Evolutionary conservation across 768 basidiomycete genomes (phyloP).

Genomic region (Tricholomella constricta): DNA sequence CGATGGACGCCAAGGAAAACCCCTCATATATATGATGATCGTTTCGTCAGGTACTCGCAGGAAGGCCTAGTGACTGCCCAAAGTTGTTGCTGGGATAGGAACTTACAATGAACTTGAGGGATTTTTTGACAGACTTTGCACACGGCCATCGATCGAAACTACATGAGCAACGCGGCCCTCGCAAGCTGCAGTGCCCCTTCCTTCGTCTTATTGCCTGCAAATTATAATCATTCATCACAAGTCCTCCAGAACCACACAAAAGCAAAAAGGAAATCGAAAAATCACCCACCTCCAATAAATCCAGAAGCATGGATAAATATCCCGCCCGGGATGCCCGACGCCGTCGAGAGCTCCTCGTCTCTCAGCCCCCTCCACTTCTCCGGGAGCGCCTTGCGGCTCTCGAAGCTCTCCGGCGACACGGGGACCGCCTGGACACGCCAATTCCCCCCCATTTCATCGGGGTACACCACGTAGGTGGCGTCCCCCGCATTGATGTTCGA

Average conservation of each 20-base stretch:
- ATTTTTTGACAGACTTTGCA: no score
- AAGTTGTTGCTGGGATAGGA: no score
- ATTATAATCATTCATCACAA: no score
- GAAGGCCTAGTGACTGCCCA: no score
- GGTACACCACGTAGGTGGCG: constrained; percentile 87
- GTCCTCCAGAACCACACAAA: no score
- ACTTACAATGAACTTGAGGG: no score
- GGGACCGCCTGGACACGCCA: constrained; percentile 97
- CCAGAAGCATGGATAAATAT: constrained; percentile 96
- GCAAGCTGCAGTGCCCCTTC: constrained; percentile 87
- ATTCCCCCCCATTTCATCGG: constrained; percentile 70
- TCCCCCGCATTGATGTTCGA: constrained; percentile 46
- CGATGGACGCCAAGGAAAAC: no score
- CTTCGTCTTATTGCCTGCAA: constrained; percentile 81
- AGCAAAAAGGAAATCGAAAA: constrained; percentile 22
- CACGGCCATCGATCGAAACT: not conserved
- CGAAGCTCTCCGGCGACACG: constrained; percentile 77
- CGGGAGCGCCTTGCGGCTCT: constrained; percentile 89
- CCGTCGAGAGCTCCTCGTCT: constrained; percentile 75
- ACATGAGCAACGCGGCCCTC: constrained; percentile 57
- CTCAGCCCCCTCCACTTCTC: constrained; percentile 92
- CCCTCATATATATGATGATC: no score
- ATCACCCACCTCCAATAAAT: constrained; percentile 96
- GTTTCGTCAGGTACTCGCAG: no score
- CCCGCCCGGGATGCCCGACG: constrained; percentile 77